phyloP scores from a whole-genome alignment of 1,284 basidiomycete species.

The Naganishia albida region DNA sequence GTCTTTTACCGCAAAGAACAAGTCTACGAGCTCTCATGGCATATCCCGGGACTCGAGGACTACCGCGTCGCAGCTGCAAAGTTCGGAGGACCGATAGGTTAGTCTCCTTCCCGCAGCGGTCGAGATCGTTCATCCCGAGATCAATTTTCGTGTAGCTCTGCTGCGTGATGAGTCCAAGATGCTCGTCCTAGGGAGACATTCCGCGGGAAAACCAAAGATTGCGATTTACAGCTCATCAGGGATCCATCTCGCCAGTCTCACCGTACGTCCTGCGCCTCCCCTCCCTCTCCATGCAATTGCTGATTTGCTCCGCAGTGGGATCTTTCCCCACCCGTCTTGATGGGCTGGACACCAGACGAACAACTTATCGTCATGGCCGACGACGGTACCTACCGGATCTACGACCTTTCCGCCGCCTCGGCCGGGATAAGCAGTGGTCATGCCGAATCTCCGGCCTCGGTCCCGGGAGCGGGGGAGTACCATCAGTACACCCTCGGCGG shows the following conservation, averaged over 20 bases:
- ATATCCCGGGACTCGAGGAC: slow-evolving; percentile 75
- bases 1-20: slow-evolving; percentile 66
- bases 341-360: slow-evolving; percentile 57
- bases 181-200: slow-evolving; percentile 68
- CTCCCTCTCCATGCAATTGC: background rate
- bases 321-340: slow-evolving; percentile 43
- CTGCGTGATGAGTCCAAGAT: slow-evolving; percentile 83
- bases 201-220: slow-evolving; percentile 67
- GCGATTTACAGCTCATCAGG: slow-evolving; percentile 58
- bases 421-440: slow-evolving; percentile 26
- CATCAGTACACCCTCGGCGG: slow-evolving; percentile 78
- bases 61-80: slow-evolving; percentile 78
- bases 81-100: slow-evolving; percentile 86
- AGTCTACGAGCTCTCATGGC: slow-evolving; percentile 79
- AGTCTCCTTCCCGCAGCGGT: slow-evolving; percentile 33
- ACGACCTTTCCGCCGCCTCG: slow-evolving; percentile 63
- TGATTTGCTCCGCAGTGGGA: slow-evolving; percentile 39
- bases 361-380: slow-evolving; percentile 83
- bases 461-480: slow-evolving; percentile 60
- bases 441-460: background rate
- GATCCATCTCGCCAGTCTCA: slow-evolving; percentile 54
- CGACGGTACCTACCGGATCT: slow-evolving; percentile 86
- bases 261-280: slow-evolving; percentile 31
- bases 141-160: slow-evolving; percentile 62
- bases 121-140: too few species aligned